Evolutionary conservation across 2,329 filamentous ascomycete species (phyloP).

Genomic region (Plenodomus lindquistii): DNA sequence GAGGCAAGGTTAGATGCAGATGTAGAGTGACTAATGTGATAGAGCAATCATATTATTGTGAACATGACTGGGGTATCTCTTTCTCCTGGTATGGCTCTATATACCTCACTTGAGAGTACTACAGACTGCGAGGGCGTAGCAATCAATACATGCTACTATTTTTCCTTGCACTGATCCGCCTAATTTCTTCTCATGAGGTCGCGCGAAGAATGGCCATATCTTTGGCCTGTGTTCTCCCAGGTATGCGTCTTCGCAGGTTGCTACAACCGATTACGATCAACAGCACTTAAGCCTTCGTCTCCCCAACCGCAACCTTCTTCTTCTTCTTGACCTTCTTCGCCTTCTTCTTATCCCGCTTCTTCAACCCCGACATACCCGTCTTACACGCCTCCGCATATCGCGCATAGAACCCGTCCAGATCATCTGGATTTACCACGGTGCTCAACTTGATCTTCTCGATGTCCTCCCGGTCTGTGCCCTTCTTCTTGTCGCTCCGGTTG

Average conservation of each 20-base stretch:
- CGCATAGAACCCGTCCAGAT: conserved; percentile 78
- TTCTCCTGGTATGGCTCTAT: not conserved
- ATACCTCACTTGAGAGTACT: too few species aligned
- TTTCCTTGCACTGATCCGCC: too few species aligned
- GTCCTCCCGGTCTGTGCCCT: conserved; percentile 41
- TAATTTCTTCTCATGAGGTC: not conserved
- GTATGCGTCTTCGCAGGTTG: too few species aligned
- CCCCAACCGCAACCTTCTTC: conserved; percentile 57
- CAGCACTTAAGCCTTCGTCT: conserved; percentile 22
- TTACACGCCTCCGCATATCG: conserved; percentile 92
- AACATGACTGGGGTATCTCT: not conserved
- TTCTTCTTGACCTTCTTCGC: conserved; percentile 74
- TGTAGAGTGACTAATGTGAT: not conserved
- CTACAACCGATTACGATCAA: not conserved
- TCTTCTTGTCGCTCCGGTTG: conserved; percentile 62
- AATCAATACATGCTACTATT: not conserved
- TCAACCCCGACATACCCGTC: conserved; percentile 81
- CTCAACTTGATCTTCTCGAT: conserved; percentile 74
- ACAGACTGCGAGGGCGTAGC: too few species aligned
- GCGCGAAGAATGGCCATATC: not conserved
- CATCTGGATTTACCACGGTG: conserved; percentile 76
- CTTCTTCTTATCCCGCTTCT: conserved; percentile 91
- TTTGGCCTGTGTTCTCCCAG: too few species aligned
- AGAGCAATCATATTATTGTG: too few species aligned
- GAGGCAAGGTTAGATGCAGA: not conserved